Evolutionary conservation across 176 grass and related monocot species (phyloP).

Genomic region (Tillandsia fasciculata): DNA sequence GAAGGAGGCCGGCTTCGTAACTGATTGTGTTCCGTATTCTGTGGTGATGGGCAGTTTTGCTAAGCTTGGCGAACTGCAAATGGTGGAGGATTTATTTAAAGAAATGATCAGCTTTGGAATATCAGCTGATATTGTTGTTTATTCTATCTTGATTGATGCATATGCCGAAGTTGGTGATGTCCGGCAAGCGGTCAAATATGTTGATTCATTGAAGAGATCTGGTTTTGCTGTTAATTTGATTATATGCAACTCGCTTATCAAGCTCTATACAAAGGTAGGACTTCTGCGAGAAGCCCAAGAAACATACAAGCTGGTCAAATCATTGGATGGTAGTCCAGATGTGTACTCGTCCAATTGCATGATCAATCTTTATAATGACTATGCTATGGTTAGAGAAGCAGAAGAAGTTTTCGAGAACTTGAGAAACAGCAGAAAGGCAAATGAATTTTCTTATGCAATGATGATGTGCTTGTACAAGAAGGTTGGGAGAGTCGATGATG

Average conservation of each 20-base stretch:
- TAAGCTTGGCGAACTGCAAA: constrained; percentile 41
- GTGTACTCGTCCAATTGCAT: constrained; percentile 87
- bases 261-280: constrained; percentile 69
- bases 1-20: constrained; percentile 39
- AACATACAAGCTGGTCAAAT: constrained; percentile 56
- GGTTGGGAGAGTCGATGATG: constrained; percentile 43
- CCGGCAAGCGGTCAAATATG: constrained; percentile 59
- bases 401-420: constrained; percentile 61
- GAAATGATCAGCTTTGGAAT: constrained; percentile 61
- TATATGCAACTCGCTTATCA: constrained; percentile 74
- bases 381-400: constrained; percentile 79
- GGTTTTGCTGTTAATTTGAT: constrained; percentile 45
- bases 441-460: constrained; percentile 79
- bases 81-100: constrained; percentile 54
- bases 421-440: constrained; percentile 45
- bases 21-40: constrained; percentile 57
- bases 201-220: constrained; percentile 64
- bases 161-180: constrained; percentile 69
- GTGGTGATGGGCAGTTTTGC: constrained; percentile 55
- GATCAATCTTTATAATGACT: constrained; percentile 73
- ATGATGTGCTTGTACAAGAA: constrained; percentile 76
- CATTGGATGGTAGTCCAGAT: constrained; percentile 40
- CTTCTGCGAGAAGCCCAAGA: constrained; percentile 62
- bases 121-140: constrained; percentile 52
- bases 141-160: constrained; percentile 74